Conservation (phyloP, 306 rosid species). For the Gastrolobium bilobum region DNA sequence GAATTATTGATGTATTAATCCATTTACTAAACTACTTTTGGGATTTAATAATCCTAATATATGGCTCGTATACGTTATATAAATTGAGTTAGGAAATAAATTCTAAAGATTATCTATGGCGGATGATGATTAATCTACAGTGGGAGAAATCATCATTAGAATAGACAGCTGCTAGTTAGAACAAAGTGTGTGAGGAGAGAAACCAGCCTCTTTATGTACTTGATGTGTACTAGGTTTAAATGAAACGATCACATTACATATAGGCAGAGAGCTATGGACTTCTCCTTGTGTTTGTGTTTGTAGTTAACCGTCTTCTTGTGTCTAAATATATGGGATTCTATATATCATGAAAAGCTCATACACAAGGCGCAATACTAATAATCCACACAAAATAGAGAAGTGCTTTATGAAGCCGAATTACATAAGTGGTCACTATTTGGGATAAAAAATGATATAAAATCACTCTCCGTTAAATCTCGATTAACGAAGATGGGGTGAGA, state of each 20-base stretch:
- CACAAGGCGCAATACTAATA: conserved; percentile 1
- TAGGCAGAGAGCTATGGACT: neutral
- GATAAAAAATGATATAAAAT: neutral
- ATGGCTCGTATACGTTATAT: conserved; percentile 14
- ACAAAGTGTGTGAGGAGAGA: conserved; percentile 17
- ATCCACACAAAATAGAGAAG: neutral
- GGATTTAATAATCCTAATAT: neutral
- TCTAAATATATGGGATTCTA: neutral
- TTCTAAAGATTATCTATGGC: conserved; percentile 25
- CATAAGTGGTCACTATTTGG: conserved; percentile 19
- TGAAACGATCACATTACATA: conserved; percentile 7
- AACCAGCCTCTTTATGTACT: neutral
- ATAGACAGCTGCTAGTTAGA: conserved; percentile 33
- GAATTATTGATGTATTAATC: conserved; percentile 13
- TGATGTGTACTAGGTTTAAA: conserved; percentile 1
- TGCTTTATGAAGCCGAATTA: neutral
- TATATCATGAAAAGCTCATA: neutral
- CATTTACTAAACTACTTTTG: conserved; percentile 20
- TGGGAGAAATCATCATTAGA: conserved; percentile 22
- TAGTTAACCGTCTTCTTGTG: neutral
- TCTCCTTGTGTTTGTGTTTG: too few relatives aligned
- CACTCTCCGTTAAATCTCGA: too few relatives aligned
- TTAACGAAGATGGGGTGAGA: too few relatives aligned
- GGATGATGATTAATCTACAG: conserved; percentile 15
- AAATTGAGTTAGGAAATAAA: neutral